Base-by-base conservation (phyloP, 1,139 yeast species). In the Entelexis paramagnoliae region DNA sequence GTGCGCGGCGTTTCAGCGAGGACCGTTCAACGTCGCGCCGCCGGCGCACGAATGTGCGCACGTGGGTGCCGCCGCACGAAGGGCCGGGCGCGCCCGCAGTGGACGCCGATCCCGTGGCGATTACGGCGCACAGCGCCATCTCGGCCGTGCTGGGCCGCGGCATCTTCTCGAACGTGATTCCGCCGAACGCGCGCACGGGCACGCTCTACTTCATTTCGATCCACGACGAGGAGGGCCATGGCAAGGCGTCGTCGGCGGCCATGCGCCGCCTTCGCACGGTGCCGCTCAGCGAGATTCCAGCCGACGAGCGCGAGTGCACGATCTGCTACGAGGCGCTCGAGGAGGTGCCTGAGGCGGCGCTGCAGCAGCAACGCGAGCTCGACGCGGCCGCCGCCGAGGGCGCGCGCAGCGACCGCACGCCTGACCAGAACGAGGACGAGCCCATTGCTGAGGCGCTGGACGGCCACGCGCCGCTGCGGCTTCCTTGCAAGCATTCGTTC, bases 401-500 rank as follows among this genome's bases (percentile, higher is more conserved):
- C 3, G 9, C 28, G 2, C 28, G 10, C 28, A 26, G 28, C n/a
- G n/a, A n/a, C n/a, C n/a, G n/a, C n/a, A n/a, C n/a, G n/a, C n/a
- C n/a, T n/a, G n/a, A n/a, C n/a, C n/a, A n/a, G n/a, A n/a, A n/a
- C n/a, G n/a, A n/a, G 28, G 28, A 26, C 28, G 28, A 26, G 28
- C 20, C n/a, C n/a, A n/a, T 13, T 6, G n/a, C 26, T 9, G 34
- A 28, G 17, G 19, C 36, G 16, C 38, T 6, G 26, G 46, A 42
- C 13, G 56, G 50, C 29, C 96, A 88, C 65, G 65, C 73, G 9
- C 82, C 96, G 0, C 70, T 83, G 1, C 71, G 75, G 56, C 72
- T 89, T 76, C 93, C 95, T 0, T 89, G 97, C 66, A 79, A 79
- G 10, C 95, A 85, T 63, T 63, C 78, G 0, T 85, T 86, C 69